These are phyloP conservation scores for Entomortierella lignicola DNA, from an alignment of 192 early-diverging fungal genomes.

Conservation along the genomic window DNA sequence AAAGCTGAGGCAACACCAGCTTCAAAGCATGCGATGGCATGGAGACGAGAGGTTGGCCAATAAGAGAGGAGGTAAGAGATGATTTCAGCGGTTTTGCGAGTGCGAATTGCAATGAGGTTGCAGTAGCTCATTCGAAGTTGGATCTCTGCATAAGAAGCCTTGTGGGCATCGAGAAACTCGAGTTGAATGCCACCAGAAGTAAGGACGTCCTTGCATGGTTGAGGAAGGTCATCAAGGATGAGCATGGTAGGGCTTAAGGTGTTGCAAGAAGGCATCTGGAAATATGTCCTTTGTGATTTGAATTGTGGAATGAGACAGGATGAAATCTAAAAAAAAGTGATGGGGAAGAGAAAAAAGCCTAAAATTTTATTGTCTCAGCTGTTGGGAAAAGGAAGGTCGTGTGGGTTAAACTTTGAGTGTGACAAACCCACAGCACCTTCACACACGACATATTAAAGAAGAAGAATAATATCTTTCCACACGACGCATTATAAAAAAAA, in stretches of 20 bases:
- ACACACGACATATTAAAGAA: too few relatives aligned
- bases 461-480: too few relatives aligned
- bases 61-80: constrained; percentile 53
- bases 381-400: constrained; percentile 23
- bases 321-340: constrained; percentile 20
- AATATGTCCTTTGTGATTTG: too few relatives aligned
- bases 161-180: constrained; percentile 53
- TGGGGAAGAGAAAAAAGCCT: constrained; percentile 2
- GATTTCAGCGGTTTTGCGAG: constrained; percentile 53
- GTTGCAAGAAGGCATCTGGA: constrained; percentile 42
- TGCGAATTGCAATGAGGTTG: constrained; percentile 53
- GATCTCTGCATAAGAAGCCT: constrained; percentile 51
- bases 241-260: constrained; percentile 47
- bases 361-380: not conserved
- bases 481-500: too few relatives aligned
- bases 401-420: constrained; percentile 8
- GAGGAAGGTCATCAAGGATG: constrained; percentile 53
- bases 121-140: constrained; percentile 52
- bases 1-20: constrained; percentile 49
- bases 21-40: constrained; percentile 53
- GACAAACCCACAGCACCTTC: too few relatives aligned
- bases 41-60: constrained; percentile 54
- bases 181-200: constrained; percentile 39
- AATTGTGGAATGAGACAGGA: not conserved
- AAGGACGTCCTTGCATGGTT: constrained; percentile 50